Conservation (phyloP, 257 asterid species). For the Anisodus acutangulus region DNA sequence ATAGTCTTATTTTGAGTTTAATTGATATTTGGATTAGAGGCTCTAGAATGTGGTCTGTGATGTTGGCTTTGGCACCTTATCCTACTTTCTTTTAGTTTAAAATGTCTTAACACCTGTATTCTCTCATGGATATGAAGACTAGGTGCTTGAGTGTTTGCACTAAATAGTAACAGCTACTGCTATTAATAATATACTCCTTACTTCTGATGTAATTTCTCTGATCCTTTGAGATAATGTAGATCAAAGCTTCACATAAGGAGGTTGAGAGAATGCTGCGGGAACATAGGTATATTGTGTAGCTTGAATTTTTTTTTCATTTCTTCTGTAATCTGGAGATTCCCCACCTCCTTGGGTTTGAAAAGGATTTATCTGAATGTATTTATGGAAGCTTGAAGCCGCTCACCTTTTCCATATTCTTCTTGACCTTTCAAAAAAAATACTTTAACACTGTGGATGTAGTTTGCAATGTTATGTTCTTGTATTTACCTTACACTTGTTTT, state of each 20-base stretch:
- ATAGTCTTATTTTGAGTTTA: constrained; percentile 11
- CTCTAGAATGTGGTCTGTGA: not conserved
- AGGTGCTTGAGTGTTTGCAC: not conserved
- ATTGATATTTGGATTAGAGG: constrained; percentile 5
- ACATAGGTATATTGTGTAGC: constrained; percentile 55
- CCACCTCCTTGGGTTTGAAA: not conserved
- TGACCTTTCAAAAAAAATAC: constrained; percentile 5
- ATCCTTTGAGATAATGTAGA: constrained; percentile 62
- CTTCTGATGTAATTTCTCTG: constrained; percentile 38
- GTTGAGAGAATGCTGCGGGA: constrained; percentile 79
- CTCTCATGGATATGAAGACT: constrained; percentile 9
- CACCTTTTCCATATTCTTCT: constrained; percentile 1
- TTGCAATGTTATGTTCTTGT: constrained; percentile 13
- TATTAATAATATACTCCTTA: not conserved
- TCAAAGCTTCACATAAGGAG: constrained; percentile 89
- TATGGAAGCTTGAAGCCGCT: not conserved
- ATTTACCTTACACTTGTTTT: not conserved
- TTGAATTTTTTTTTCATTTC: not conserved
- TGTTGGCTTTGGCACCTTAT: constrained; percentile 22
- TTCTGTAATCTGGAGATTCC: not conserved
- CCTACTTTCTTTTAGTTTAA: not conserved
- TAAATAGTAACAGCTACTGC: constrained; percentile 14
- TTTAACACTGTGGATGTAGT: not conserved
- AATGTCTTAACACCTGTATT: not conserved
- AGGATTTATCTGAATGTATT: not conserved